Percentiles rank a stretch among this genome's conserved stretches.
Conservation (phyloP, 306 rosid species). For the Quillaja saponaria region DNA sequence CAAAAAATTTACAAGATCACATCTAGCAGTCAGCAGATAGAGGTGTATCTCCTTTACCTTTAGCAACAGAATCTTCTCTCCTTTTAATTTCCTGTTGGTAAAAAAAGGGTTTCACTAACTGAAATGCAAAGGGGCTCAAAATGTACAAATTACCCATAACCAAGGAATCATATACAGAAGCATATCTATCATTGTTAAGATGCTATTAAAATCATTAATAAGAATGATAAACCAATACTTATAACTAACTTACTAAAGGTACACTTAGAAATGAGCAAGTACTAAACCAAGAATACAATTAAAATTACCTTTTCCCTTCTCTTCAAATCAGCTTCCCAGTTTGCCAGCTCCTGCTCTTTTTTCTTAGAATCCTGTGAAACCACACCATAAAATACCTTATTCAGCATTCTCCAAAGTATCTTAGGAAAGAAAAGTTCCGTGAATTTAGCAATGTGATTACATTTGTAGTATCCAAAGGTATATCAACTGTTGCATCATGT, state of each 20-base stretch:
- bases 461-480: slow-evolving; percentile 73
- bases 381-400: slow-evolving; percentile 24
- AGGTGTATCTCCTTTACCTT: slow-evolving; percentile 41
- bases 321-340: slow-evolving; percentile 89
- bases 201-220: slow-evolving; percentile 25
- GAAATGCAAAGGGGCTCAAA: slow-evolving; percentile 23
- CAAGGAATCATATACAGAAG: slow-evolving; percentile 12
- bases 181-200: slow-evolving; percentile 7
- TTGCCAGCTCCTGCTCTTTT: slow-evolving; percentile 80
- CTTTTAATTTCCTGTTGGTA: slow-evolving; percentile 68
- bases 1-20: slow-evolving; percentile 7
- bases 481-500: slow-evolving; percentile 88
- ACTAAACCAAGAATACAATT: slow-evolving; percentile 5
- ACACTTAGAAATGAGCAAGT: slow-evolving; percentile 11
- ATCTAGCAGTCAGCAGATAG: slow-evolving; percentile 10
- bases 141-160: slow-evolving; percentile 18
- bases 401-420: slow-evolving; percentile 28
- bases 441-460: slow-evolving; percentile 41
- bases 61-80: slow-evolving; percentile 85
- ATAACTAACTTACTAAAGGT: neutral
- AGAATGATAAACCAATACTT: slow-evolving; percentile 1
- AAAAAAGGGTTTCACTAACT: slow-evolving; percentile 21
- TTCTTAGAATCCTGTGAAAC: slow-evolving; percentile 69
- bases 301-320: slow-evolving; percentile 71
- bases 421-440: slow-evolving; percentile 4